Percentiles rank a stretch among this genome's conserved stretches.
These are phyloP conservation scores for Cinnamomum chago DNA, from an alignment of 164 flowering plant species.

Conservation along the genomic window DNA sequence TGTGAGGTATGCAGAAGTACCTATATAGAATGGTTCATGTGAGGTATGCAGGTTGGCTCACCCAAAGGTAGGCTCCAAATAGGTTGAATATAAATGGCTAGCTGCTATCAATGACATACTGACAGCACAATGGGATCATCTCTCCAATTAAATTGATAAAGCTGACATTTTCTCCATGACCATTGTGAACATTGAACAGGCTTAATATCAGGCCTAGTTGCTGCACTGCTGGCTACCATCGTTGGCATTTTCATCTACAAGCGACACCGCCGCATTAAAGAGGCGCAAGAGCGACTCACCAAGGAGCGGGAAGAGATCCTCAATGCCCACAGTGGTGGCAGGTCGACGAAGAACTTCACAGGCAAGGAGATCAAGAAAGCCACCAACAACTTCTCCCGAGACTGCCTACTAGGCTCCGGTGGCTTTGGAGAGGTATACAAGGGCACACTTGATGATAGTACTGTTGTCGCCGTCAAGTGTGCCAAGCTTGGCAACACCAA, in stretches of 20 bases:
- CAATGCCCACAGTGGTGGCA: conserved; percentile 32
- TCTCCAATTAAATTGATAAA: too few relatives aligned
- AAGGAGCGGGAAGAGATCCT: conserved; percentile 52
- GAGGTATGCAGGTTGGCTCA: too few relatives aligned
- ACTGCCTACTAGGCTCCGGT: conserved; percentile 55
- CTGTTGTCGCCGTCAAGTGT: conserved; percentile 48
- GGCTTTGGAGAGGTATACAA: conserved; percentile 69
- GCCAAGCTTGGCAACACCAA: conserved; percentile 62
- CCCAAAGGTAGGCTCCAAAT: too few relatives aligned
- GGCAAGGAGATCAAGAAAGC: conserved; percentile 55
- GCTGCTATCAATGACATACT: too few relatives aligned
- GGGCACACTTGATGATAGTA: conserved; percentile 48
- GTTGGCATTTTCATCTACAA: conserved; percentile 29
- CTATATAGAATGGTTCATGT: too few relatives aligned
- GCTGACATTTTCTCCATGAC: too few relatives aligned
- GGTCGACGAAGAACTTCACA: conserved; percentile 45
- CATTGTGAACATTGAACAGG: conserved; percentile 23
- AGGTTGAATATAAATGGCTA: too few relatives aligned
- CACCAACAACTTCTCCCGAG: conserved; percentile 46
- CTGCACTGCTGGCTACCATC: conserved; percentile 13
- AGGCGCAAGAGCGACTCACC: conserved; percentile 34
- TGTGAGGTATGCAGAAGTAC: too few relatives aligned
- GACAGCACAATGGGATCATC: too few relatives aligned
- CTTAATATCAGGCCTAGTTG: conserved; percentile 32
- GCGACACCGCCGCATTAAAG: conserved; percentile 33